phyloP scores from a whole-genome alignment of 2,329 filamentous ascomycete genomes.

The Cercospora nicotianae region DNA sequence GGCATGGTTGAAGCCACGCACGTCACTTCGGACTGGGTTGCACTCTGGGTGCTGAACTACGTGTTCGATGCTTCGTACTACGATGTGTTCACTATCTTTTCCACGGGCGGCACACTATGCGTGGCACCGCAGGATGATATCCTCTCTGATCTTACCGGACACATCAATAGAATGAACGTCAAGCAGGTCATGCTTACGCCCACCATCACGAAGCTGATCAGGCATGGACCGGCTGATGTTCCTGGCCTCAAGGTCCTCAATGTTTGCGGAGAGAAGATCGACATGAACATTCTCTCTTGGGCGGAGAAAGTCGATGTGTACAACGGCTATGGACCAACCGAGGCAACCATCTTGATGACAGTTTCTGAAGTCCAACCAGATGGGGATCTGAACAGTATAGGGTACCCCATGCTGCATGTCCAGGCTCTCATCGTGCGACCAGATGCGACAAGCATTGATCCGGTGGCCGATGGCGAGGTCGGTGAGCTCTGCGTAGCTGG shows the following conservation, averaged over 20 bases:
- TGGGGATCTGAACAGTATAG: background rate
- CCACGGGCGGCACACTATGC: slow-evolving; percentile 50
- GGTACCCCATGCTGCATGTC: background rate
- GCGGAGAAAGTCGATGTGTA: slow-evolving; percentile 11
- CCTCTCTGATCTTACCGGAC: slow-evolving; percentile 50
- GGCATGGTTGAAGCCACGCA: slow-evolving; percentile 8
- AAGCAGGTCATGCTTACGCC: slow-evolving; percentile 51
- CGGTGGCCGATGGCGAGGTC: background rate
- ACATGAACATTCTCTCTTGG: slow-evolving; percentile 16
- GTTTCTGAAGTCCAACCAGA: background rate
- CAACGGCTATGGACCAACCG: slow-evolving; percentile 21
- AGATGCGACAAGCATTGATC: background rate
- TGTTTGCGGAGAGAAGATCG: slow-evolving; percentile 20
- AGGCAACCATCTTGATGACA: slow-evolving; percentile 17
- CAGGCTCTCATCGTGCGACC: background rate
- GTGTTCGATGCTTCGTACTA: slow-evolving; percentile 35
- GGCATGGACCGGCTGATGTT: slow-evolving; percentile 39
- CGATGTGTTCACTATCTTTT: slow-evolving; percentile 43
- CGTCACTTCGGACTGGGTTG: slow-evolving; percentile 7
- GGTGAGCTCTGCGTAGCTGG: background rate
- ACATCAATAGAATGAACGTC: slow-evolving; percentile 38
- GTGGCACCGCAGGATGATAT: slow-evolving; percentile 49
- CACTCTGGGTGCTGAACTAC: slow-evolving; percentile 18
- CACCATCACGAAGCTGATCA: slow-evolving; percentile 43
- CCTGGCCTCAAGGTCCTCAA: slow-evolving; percentile 46